phyloP scores from a whole-genome alignment of 306 rosid species.

The Cicer arietinum region DNA sequence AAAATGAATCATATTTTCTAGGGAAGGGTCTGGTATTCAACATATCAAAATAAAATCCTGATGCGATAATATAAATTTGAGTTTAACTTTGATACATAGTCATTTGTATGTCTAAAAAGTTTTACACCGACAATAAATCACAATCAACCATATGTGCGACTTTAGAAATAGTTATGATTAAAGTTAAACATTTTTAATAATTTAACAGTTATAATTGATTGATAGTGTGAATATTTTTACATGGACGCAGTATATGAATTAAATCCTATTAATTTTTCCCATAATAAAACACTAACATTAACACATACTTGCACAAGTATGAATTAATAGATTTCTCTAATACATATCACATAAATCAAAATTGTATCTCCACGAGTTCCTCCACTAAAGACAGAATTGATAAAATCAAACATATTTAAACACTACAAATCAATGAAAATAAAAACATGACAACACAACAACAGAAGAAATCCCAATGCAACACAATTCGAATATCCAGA shows the following conservation, averaged over 20 bases:
- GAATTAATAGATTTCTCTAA: conserved; percentile 4
- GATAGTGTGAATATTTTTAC: no score
- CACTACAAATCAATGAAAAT: background rate
- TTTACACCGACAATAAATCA: background rate
- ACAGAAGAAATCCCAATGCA: background rate
- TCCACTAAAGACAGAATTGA: background rate
- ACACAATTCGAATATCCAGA: background rate
- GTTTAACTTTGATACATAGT: background rate
- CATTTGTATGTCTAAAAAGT: background rate
- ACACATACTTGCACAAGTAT: background rate
- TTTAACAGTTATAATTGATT: no score
- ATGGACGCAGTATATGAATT: no score
- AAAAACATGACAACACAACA: background rate
- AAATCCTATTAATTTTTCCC: background rate
- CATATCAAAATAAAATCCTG: background rate
- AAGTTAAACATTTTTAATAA: background rate
- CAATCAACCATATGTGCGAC: background rate
- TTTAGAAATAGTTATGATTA: background rate
- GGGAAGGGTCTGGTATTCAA: background rate
- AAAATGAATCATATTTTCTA: background rate
- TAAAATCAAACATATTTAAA: background rate
- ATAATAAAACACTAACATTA: background rate
- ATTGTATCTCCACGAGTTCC: conserved; percentile 10
- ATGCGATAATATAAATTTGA: background rate
- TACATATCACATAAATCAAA: background rate